Conservation (phyloP, 345 rosid species). For the Murraya paniculata region DNA sequence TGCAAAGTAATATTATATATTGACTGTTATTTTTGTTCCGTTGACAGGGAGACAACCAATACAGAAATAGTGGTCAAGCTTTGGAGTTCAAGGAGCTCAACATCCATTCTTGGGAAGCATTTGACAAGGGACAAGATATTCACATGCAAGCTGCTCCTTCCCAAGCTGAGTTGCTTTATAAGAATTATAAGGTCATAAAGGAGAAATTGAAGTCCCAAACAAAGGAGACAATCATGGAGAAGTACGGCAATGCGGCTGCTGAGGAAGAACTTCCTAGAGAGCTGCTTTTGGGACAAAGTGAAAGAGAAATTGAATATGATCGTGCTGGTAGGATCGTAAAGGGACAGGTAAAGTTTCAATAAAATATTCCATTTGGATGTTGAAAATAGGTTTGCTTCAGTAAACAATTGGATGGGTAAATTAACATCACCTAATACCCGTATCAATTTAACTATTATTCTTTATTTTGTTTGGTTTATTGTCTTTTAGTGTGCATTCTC, state of each 20-base stretch:
- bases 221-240: conserved; percentile 60
- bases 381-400: background rate
- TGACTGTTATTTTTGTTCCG: background rate
- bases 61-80: conserved; percentile 73
- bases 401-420: background rate
- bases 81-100: conserved; percentile 65
- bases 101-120: conserved; percentile 59
- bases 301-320: conserved; percentile 71
- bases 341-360: conserved; percentile 47
- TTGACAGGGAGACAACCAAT: conserved; percentile 62
- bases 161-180: conserved; percentile 66
- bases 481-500: background rate
- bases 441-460: background rate
- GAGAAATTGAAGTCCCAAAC: conserved; percentile 48
- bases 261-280: conserved; percentile 63
- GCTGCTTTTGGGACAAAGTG: conserved; percentile 75
- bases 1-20: background rate
- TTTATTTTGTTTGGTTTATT: background rate
- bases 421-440: background rate
- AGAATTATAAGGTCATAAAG: conserved; percentile 47
- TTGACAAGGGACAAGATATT: conserved; percentile 72
- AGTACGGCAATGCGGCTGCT: conserved; percentile 63
- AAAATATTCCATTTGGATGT: background rate
- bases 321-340: conserved; percentile 67
- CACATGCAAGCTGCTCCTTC: conserved; percentile 83